phyloP scores from a whole-genome alignment of 2,329 filamentous ascomycete genomes.

The Aspergillus arachidicola region DNA sequence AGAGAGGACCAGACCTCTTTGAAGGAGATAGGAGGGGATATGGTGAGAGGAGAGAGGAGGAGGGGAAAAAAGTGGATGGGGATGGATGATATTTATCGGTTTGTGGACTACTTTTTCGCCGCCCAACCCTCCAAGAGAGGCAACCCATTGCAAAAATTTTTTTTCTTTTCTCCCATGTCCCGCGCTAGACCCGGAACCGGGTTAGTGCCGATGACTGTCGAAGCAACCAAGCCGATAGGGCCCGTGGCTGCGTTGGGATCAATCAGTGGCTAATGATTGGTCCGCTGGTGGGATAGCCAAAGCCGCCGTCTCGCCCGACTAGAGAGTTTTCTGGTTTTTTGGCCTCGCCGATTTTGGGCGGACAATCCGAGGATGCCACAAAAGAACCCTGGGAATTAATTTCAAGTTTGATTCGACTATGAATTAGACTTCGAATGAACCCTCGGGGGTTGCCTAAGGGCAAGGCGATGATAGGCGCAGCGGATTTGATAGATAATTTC shows the following conservation, averaged over 20 bases:
- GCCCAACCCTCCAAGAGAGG: conserved; percentile 25
- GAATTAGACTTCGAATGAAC: neutral
- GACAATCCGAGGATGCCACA: conserved; percentile 5
- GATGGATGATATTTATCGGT: conserved; percentile 42
- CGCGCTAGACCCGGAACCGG: conserved; percentile 25
- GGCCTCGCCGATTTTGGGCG: conserved; percentile 6
- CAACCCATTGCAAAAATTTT: conserved; percentile 22
- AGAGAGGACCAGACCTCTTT: conserved; percentile 39
- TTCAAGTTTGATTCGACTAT: neutral
- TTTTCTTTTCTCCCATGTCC: conserved; percentile 27
- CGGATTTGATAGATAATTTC: neutral
- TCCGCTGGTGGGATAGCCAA: neutral
- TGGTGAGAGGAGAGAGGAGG: conserved; percentile 25
- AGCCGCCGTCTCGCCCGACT: neutral
- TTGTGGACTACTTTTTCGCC: conserved; percentile 37
- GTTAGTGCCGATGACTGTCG: conserved; percentile 20
- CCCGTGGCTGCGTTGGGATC: conserved; percentile 16
- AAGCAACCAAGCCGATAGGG: conserved; percentile 25
- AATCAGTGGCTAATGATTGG: conserved; percentile 16
- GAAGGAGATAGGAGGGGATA: conserved; percentile 29
- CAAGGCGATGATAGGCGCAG: neutral
- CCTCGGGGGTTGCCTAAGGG: neutral
- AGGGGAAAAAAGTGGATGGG: conserved; percentile 26
- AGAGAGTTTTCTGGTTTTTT: neutral
- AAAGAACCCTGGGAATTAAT: neutral